These are phyloP conservation scores for Metschnikowia cubensis DNA, from an alignment of 805 yeast genomes.

Conservation along the genomic window DNA sequence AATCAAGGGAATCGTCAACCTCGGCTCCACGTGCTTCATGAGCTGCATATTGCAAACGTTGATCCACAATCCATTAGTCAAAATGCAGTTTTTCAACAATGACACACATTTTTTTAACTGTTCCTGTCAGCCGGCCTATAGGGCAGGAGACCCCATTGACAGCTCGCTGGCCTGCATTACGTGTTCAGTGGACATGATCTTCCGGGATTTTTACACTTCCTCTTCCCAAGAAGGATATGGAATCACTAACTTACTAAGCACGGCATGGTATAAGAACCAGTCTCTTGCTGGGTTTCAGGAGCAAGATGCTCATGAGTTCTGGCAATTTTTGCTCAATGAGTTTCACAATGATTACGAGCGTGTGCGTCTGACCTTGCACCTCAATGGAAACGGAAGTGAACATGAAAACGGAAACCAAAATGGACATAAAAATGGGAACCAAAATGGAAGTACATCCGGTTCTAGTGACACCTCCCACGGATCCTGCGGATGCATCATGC, in stretches of 20 bases:
- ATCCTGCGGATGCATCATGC: conserved; percentile 73
- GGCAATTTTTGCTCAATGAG: conserved; percentile 87
- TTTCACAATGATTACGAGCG: conserved; percentile 53
- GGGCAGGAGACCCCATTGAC: conserved; percentile 21
- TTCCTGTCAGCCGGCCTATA: conserved; percentile 27
- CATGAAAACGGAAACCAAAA: neutral
- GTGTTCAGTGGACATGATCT: conserved; percentile 79
- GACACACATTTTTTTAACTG: conserved; percentile 65
- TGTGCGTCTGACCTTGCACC: conserved; percentile 1
- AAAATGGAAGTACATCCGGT: neutral
- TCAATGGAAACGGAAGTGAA: neutral
- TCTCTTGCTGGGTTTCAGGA: conserved; percentile 92
- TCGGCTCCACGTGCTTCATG: conserved; percentile 98
- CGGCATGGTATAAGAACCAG: conserved; percentile 83
- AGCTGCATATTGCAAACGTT: conserved; percentile 86
- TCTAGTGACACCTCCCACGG: neutral
- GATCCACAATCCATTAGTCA: conserved; percentile 84
- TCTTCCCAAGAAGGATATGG: conserved; percentile 67
- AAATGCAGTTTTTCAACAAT: conserved; percentile 65
- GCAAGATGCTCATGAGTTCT: conserved; percentile 98
- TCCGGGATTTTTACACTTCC: conserved; percentile 68
- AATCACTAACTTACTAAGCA: conserved; percentile 71
- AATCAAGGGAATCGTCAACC: conserved; percentile 79
- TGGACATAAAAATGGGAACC: neutral
- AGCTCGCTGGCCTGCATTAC: conserved; percentile 58